Base-by-base conservation (phyloP, 1,284 basidiomycete genomes). In the Testicularia cyperi region DNA sequence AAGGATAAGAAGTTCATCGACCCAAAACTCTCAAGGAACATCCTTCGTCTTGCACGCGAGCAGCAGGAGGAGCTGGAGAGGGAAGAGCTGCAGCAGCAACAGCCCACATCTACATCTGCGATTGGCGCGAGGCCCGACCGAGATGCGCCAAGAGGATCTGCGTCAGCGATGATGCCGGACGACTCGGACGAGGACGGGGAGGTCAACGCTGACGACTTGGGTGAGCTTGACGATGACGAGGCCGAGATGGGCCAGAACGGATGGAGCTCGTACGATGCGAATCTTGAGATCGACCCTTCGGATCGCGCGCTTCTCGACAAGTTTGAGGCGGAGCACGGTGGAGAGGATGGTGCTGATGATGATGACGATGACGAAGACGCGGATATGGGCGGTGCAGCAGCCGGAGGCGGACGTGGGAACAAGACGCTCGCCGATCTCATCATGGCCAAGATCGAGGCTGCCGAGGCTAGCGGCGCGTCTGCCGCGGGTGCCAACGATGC, bases 11-110 rank as follows among this genome's bases (percentile, higher is more conserved):
- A 62, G 39, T 72, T 61, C 52, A 68, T 76, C 42, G 74, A 76
- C 32, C 71, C 71, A 6, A 90, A 89, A 78, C 87, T 87, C 15
- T 95, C 90, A 1, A 82, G 83, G 56, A 88, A 86, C 70, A 97
- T 98, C 49, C 87, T 98, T 66, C 86, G 92, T 71, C 84, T 98
- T 44, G 94, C 94, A 10, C 83, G 85, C 68, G 87, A 89, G 67
- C 95, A 98, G 78, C 92, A 97, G 78, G 86, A 91, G 72, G 95
- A 98, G 77, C 65, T 79, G 24, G 77, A 77, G 29, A 46, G 61
- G 5, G 76, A 77, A 39, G 72, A 75, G 30, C 55, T 62, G 21
- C 60, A 61, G 46, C 46, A 56, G 9, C 66, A 29, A 46, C 60
- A 44, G 36, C 68, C 18, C 2, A 49, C 42, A 7, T 38, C 54